phyloP scores from a whole-genome alignment of 2,329 filamentous ascomycete species.

The Cytospora leucostoma region DNA sequence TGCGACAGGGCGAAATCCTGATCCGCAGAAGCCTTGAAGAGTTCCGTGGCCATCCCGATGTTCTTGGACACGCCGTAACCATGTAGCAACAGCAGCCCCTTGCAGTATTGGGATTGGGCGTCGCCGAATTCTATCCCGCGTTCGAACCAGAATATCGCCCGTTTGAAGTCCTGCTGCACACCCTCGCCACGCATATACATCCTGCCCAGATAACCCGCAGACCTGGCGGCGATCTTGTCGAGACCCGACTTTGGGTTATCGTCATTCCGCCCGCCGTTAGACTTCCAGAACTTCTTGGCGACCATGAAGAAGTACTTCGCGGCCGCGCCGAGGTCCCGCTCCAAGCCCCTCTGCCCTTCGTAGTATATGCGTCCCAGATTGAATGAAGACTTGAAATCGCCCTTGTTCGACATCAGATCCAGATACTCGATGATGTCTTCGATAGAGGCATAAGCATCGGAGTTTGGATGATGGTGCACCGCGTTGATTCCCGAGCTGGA shows the following conservation, averaged over 20 bases:
- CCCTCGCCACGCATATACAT: constrained; percentile 92
- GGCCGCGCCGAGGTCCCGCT: constrained; percentile 71
- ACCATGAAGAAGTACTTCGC: constrained; percentile 81
- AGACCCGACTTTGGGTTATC: constrained; percentile 69
- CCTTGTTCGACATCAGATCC: constrained; percentile 86
- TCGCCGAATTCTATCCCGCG: constrained; percentile 76
- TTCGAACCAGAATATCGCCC: constrained; percentile 80
- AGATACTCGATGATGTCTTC: constrained; percentile 95
- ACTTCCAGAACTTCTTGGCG: constrained; percentile 77
- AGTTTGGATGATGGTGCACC: constrained; percentile 69
- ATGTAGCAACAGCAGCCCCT: constrained; percentile 81
- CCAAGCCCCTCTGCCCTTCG: constrained; percentile 76
- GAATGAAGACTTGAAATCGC: constrained; percentile 83
- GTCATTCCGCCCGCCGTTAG: constrained; percentile 74
- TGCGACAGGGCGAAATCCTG: constrained; percentile 80
- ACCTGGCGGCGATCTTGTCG: constrained; percentile 78
- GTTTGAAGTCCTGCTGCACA: constrained; percentile 73
- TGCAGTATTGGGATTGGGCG: constrained; percentile 78
- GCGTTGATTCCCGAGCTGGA: constrained; percentile 85
- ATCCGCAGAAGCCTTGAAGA: constrained; percentile 77
- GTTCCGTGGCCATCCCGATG: constrained; percentile 69
- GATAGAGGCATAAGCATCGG: constrained; percentile 80
- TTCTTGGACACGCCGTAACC: constrained; percentile 72
- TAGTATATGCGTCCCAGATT: constrained; percentile 86
- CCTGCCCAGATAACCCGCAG: constrained; percentile 82